Conservation (phyloP, 2,329 filamentous ascomycete genomes). For the Fusarium sterilihyphosum region DNA sequence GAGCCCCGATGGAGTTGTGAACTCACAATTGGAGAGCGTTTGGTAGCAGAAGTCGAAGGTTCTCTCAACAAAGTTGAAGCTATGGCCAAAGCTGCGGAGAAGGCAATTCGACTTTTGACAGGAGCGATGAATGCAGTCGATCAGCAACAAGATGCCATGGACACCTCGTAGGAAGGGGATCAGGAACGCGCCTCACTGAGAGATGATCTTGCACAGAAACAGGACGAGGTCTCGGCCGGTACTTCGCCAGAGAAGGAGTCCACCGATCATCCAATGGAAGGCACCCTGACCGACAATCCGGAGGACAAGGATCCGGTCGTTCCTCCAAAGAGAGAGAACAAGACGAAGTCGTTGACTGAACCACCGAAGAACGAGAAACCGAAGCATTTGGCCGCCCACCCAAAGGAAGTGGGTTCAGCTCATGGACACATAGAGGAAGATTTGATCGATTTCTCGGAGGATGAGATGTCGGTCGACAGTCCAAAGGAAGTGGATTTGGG, state of each 20-base stretch:
- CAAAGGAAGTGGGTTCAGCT: not conserved
- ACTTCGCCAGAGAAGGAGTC: not conserved
- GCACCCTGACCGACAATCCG: not conserved
- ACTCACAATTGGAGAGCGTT: slow-evolving; percentile 59
- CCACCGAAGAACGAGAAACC: not conserved
- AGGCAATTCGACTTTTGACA: slow-evolving; percentile 54
- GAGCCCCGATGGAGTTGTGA: slow-evolving; percentile 54
- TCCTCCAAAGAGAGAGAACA: not conserved
- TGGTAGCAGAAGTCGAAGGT: slow-evolving; percentile 57
- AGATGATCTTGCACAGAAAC: not conserved
- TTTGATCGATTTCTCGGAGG: not conserved
- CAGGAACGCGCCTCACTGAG: not conserved
- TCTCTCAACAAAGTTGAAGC: slow-evolving; percentile 63
- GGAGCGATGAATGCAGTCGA: slow-evolving; percentile 19
- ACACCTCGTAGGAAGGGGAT: not conserved
- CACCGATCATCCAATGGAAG: not conserved
- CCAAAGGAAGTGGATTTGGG: not conserved
- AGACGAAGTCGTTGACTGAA: not conserved
- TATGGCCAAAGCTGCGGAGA: slow-evolving; percentile 64
- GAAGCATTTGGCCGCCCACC: not conserved
- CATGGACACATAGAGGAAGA: not conserved
- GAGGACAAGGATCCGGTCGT: not conserved
- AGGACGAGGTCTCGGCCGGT: not conserved
- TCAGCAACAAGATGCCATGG: not conserved
- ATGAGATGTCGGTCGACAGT: not conserved